A percentile compares a stretch with the other conserved stretches of the same genome.
Evolutionary conservation across 2,329 filamentous ascomycete genomes (phyloP).

Genomic region (Penicillium occitanis): DNA sequence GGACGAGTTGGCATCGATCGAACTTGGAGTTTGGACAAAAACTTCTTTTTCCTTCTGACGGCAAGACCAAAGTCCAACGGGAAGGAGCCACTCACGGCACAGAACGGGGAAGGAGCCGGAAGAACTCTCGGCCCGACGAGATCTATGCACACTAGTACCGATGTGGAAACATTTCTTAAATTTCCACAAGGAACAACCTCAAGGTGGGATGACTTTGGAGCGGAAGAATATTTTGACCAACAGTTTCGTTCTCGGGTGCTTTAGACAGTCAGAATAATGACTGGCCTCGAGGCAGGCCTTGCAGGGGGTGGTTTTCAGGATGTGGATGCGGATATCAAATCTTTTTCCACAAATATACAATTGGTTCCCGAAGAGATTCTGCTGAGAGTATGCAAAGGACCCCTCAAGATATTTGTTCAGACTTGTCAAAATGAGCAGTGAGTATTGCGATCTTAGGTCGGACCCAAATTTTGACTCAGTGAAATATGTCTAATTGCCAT

Average conservation of each 20-base stretch:
- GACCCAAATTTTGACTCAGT: background rate
- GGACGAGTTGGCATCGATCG: background rate
- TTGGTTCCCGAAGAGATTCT: constrained; percentile 37
- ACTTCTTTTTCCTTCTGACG: constrained; percentile 40
- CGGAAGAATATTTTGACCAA: background rate
- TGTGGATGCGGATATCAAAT: constrained; percentile 22
- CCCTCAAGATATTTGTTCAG: constrained; percentile 35
- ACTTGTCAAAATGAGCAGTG: constrained; percentile 36
- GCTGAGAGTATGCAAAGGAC: constrained; percentile 36
- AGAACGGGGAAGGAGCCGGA: constrained; percentile 18
- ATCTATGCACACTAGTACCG: constrained; percentile 12
- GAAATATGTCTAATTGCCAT: constrained; percentile 15
- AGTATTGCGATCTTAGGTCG: constrained; percentile 21
- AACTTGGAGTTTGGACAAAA: constrained; percentile 30
- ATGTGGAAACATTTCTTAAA: constrained; percentile 28
- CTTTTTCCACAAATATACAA: constrained; percentile 37
- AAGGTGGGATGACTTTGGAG: constrained; percentile 9
- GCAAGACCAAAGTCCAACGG: constrained; percentile 6
- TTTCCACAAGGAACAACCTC: constrained; percentile 29
- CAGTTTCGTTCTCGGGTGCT: background rate
- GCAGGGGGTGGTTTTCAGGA: constrained; percentile 21
- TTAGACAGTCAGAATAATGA: constrained; percentile 25
- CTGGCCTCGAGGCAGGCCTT: constrained; percentile 24
- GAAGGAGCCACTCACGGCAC: constrained; percentile 5
- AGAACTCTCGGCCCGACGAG: constrained; percentile 18